Percentiles rank a stretch among this genome's conserved stretches.
Conservation (phyloP, 2,329 filamentous ascomycete species). For the Neonectria hederae region DNA sequence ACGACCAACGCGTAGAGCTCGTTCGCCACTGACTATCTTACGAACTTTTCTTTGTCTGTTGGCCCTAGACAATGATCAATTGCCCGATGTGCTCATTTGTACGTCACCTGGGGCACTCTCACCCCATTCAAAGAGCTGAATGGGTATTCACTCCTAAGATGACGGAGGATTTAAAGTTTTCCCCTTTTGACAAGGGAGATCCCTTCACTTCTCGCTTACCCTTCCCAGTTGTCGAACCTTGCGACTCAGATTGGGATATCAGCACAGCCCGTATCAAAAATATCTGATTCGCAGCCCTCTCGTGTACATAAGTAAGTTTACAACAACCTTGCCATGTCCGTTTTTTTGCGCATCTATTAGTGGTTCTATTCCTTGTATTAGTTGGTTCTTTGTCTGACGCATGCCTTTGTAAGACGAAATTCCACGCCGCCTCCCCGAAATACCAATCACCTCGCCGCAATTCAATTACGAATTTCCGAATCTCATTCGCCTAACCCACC, state of each 20-base stretch:
- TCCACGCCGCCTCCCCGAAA: neutral
- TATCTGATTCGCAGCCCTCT: slow-evolving; percentile 16
- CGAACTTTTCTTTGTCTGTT: neutral
- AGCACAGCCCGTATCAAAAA: slow-evolving; percentile 1
- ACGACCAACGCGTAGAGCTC: neutral
- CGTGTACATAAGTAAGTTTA: neutral
- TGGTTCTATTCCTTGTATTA: neutral
- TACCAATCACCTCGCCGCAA: neutral
- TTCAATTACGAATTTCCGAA: slow-evolving; percentile 9
- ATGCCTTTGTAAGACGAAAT: neutral
- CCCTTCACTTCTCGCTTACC: slow-evolving; percentile 23
- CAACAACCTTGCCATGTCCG: neutral
- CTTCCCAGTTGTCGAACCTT: neutral
- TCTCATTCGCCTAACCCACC: neutral
- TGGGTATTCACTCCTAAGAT: slow-evolving; percentile 1
- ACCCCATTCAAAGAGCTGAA: neutral
- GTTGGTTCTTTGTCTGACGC: neutral
- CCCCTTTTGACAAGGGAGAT: slow-evolving; percentile 5
- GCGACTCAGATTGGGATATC: slow-evolving; percentile 2
- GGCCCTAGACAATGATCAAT: neutral
- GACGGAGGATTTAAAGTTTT: slow-evolving; percentile 20
- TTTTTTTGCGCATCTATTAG: neutral
- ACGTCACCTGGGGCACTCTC: neutral
- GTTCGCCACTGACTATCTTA: neutral
- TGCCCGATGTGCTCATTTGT: neutral